Percentiles rank a stretch among this genome's conserved stretches.
These are phyloP conservation scores for Wickerhamiella galacta DNA, from an alignment of 805 yeast species.

Conservation along the genomic window DNA sequence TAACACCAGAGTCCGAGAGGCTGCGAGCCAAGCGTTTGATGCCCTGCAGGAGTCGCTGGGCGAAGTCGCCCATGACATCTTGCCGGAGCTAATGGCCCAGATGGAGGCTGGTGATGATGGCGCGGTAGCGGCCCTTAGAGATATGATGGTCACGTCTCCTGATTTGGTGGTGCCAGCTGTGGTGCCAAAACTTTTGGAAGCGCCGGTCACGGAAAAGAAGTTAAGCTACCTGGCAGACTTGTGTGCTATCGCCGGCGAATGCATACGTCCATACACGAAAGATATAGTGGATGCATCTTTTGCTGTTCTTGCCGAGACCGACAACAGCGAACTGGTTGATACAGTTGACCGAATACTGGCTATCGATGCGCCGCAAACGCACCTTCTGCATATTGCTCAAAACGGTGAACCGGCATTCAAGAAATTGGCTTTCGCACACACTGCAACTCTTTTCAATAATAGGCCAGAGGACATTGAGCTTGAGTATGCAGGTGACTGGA, in stretches of 20 bases:
- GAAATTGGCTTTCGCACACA: constrained; percentile 31
- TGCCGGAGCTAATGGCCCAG: constrained; percentile 66
- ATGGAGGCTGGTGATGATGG: constrained; percentile 34
- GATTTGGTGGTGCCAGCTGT: constrained; percentile 87
- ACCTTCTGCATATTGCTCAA: constrained; percentile 56
- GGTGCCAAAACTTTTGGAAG: constrained; percentile 63
- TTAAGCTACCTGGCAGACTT: constrained; percentile 34
- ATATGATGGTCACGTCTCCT: constrained; percentile 78
- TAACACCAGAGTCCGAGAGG: constrained; percentile 58
- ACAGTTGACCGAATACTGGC: constrained; percentile 62
- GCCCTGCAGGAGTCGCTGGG: constrained; percentile 71
- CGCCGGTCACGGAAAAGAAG: constrained; percentile 70
- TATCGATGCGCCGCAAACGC: constrained; percentile 29
- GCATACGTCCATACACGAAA: constrained; percentile 49
- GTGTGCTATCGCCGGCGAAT: constrained; percentile 59
- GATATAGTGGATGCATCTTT: constrained; percentile 51
- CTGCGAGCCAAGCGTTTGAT: constrained; percentile 87
- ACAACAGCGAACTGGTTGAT: constrained; percentile 23
- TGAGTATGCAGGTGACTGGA: constrained; percentile 58
- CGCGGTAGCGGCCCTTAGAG: constrained; percentile 78
- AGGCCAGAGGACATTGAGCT: constrained; percentile 32
- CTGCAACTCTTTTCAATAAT: constrained; percentile 55
- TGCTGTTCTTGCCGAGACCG: constrained; percentile 24
- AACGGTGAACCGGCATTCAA: constrained; percentile 54
- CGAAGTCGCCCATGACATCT: constrained; percentile 67